These are phyloP conservation scores for Picea glauca DNA, from an alignment of 75 land plant species.

Conservation along the genomic window DNA sequence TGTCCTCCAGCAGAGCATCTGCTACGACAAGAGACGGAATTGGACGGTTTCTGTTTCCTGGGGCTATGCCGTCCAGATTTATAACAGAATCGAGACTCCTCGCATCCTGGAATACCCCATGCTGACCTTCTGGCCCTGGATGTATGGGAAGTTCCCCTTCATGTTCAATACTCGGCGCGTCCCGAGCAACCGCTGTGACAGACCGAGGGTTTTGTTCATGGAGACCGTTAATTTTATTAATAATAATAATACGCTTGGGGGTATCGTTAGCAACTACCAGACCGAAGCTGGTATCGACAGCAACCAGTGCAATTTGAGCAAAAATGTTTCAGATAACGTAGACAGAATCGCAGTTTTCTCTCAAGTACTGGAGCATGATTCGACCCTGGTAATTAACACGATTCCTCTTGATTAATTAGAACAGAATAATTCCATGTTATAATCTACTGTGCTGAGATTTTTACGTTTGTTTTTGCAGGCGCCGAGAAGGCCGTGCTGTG, in stretches of 20 bases:
- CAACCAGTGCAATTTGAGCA: neutral
- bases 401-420: neutral
- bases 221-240: constrained; percentile 13
- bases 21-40: constrained; percentile 43
- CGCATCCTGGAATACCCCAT: constrained; percentile 41
- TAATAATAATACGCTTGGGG: neutral
- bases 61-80: constrained; percentile 64
- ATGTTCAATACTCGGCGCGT: constrained; percentile 58
- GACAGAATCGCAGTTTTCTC: neutral
- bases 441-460: neutral
- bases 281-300: neutral
- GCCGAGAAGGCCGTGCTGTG: constrained; percentile 5
- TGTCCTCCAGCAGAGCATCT: constrained; percentile 70
- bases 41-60: constrained; percentile 78
- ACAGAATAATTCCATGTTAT: neutral
- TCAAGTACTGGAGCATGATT: neutral
- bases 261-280: too few relatives aligned
- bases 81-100: constrained; percentile 22
- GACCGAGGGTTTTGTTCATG: constrained; percentile 54
- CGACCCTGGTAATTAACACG: neutral
- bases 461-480: neutral
- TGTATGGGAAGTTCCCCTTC: constrained; percentile 47
- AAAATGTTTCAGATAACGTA: neutral
- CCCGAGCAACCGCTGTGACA: constrained; percentile 44
- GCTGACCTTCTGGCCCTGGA: constrained; percentile 70